Base-by-base conservation (phyloP, 768 basidiomycete species). In the Mycena crocata region DNA sequence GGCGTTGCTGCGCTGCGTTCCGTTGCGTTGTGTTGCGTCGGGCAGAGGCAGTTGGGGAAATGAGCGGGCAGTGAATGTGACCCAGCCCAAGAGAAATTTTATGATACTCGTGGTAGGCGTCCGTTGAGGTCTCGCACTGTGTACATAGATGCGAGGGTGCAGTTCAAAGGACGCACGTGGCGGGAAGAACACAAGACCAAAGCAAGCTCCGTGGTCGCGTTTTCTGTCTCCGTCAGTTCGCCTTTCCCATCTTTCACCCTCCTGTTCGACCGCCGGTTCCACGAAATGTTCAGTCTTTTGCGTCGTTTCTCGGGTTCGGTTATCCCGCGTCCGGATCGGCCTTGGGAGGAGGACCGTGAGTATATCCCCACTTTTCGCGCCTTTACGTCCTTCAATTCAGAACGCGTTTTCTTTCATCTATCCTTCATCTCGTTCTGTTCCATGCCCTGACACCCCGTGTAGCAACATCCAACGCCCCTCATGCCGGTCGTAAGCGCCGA, bases 341-440 rank as follows among this genome's bases (percentile, higher is more conserved):
- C 91, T 35, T 93, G 92, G 92, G 84, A 85, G 71, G 91, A 93
- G 60, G 91, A 93, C 75, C 88, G 91, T 91, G 72, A 82, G 88
- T 82, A 37, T 40, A 32, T n/a, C n/a, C n/a, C n/a, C n/a, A 6
- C 51, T 55, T 31, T 49, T 66, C 23, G 10, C 48, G 30, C 55
- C 51, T 26, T 61, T 58, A 68, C 63, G 50, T 68, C 68, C 64
- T 72, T 52, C 68, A 51, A 69, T 54, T 64, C 62, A 42, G 56
- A 57, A 71, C 77, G 74, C 78, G 76, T 74, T 62, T 30, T 54
- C 42, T 62, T 51, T 37, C 57, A 37, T 55, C 58, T 56, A 50
- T 51, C 51, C 31, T 46, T 46, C 12, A 26, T 46, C 21, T 13
- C 63, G 54, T 69, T 68, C 61, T 69, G 61, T 45, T 67, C 50